These are phyloP conservation scores for Suillus occidentalis DNA, from an alignment of 768 basidiomycete species.

Conservation along the genomic window DNA sequence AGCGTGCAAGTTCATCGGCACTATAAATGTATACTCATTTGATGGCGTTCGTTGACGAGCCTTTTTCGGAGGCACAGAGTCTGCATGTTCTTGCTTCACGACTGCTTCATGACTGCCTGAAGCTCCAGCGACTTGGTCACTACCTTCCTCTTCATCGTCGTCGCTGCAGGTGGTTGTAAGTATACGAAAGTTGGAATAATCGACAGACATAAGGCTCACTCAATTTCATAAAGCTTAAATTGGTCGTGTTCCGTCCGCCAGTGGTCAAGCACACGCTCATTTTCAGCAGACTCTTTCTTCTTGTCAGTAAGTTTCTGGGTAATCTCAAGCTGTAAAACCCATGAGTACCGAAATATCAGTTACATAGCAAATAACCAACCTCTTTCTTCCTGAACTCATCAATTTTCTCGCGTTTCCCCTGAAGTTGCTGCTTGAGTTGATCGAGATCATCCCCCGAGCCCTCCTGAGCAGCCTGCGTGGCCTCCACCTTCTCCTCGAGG, in stretches of 20 bases:
- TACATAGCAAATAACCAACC: constrained; percentile 45
- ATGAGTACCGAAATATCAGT: constrained; percentile 2
- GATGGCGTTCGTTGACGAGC: constrained; percentile 40
- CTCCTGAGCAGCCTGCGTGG: constrained; percentile 73
- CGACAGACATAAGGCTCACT: constrained; percentile 54
- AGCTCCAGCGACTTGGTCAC: constrained; percentile 27
- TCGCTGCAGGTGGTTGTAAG: constrained; percentile 31
- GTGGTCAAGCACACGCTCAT: constrained; percentile 57
- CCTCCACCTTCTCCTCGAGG: constrained; percentile 68
- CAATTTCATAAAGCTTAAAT: constrained; percentile 79
- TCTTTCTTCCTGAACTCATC: constrained; percentile 81
- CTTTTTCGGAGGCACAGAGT: constrained; percentile 23
- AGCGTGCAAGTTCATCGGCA: constrained; percentile 65
- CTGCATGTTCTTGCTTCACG: constrained; percentile 28
- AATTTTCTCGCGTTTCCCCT: constrained; percentile 72
- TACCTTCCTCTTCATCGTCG: constrained; percentile 57
- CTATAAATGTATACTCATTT: constrained; percentile 70
- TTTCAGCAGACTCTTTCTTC: constrained; percentile 56
- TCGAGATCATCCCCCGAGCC: constrained; percentile 81
- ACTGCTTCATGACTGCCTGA: constrained; percentile 32
- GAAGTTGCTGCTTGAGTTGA: constrained; percentile 72
- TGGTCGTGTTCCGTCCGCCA: constrained; percentile 71
- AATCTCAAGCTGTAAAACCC: constrained; percentile 66
- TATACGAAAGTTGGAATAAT: neutral
- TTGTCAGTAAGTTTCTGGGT: constrained; percentile 70